Conservation (phyloP, 2,329 filamentous ascomycete species). For the Aphanoascus verrucosus region DNA sequence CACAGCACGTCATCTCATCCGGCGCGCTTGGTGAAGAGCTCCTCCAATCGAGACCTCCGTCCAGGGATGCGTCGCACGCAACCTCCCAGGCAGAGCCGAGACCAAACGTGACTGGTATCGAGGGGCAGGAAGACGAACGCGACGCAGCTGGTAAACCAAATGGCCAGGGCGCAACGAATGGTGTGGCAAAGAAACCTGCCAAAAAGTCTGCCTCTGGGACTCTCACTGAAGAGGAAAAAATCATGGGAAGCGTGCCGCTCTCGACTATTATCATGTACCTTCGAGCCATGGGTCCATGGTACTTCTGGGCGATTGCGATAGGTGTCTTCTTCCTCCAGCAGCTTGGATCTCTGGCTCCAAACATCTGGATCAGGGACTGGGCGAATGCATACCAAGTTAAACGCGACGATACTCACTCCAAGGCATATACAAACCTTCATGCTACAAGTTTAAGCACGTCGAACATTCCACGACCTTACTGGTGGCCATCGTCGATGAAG, state of each 20-base stretch:
- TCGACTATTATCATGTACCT: slow-evolving; percentile 79
- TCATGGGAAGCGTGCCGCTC: slow-evolving; percentile 77
- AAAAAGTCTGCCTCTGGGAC: slow-evolving; percentile 35
- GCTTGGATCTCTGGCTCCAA: slow-evolving; percentile 73
- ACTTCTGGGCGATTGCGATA: slow-evolving; percentile 75
- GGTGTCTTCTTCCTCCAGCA: slow-evolving; percentile 73
- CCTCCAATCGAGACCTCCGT: slow-evolving; percentile 60
- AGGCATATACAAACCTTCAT: slow-evolving; percentile 29
- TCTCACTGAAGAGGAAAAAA: slow-evolving; percentile 61
- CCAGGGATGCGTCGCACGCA: slow-evolving; percentile 58
- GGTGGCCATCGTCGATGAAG: slow-evolving; percentile 24
- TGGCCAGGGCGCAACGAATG: slow-evolving; percentile 39
- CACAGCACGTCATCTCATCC: slow-evolving; percentile 69
- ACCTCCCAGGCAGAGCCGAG: slow-evolving; percentile 71
- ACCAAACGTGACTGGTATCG: slow-evolving; percentile 47
- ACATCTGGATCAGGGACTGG: slow-evolving; percentile 92
- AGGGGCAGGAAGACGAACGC: background rate
- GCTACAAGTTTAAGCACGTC: slow-evolving; percentile 30
- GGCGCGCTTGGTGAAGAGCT: slow-evolving; percentile 82
- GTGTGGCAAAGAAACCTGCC: slow-evolving; percentile 25
- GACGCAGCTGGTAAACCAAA: slow-evolving; percentile 40
- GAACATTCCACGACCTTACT: slow-evolving; percentile 27
- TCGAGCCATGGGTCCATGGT: slow-evolving; percentile 85
- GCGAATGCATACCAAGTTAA: slow-evolving; percentile 66
- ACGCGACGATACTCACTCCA: background rate